phyloP scores from a whole-genome alignment of 805 yeast species.

The Candida takata region DNA sequence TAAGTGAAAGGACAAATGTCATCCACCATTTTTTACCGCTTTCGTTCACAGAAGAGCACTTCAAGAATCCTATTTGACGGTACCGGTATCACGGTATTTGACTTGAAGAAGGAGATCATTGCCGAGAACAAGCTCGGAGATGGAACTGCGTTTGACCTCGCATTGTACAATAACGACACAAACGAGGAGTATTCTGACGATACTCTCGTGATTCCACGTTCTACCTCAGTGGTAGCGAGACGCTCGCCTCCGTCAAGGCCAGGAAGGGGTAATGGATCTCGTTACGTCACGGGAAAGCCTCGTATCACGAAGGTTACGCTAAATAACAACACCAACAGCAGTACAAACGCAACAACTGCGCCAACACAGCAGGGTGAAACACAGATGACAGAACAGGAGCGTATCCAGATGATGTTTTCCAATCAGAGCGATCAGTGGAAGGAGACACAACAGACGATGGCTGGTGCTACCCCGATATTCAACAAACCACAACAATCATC shows the following conservation, averaged over 20 bases:
- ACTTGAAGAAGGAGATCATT: conserved; percentile 85
- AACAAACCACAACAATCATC: conserved; percentile 31
- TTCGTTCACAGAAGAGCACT: conserved; percentile 74
- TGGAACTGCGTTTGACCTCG: conserved; percentile 77
- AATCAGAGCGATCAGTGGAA: conserved; percentile 94
- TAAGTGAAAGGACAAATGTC: no score
- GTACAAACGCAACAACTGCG: conserved; percentile 1
- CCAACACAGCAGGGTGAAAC: neutral
- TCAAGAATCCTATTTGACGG: conserved; percentile 87
- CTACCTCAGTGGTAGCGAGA: conserved; percentile 74
- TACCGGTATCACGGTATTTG: conserved; percentile 93
- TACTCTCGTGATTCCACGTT: conserved; percentile 83
- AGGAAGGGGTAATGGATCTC: conserved; percentile 46
- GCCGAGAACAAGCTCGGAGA: conserved; percentile 71
- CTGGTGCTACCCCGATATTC: conserved; percentile 74
- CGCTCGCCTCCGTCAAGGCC: conserved; percentile 60
- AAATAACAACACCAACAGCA: conserved; percentile 7
- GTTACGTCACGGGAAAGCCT: conserved; percentile 72
- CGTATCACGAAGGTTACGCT: conserved; percentile 32
- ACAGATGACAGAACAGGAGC: conserved; percentile 67
- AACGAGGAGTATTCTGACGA: conserved; percentile 79
- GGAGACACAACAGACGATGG: conserved; percentile 85
- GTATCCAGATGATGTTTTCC: conserved; percentile 84
- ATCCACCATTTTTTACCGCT: conserved; percentile 80
- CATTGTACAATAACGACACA: conserved; percentile 65